A percentile compares a stretch with the other conserved stretches of the same genome.
phyloP scores from a whole-genome alignment of 768 basidiomycete species.

The Lactarius pseudohatsudake region DNA sequence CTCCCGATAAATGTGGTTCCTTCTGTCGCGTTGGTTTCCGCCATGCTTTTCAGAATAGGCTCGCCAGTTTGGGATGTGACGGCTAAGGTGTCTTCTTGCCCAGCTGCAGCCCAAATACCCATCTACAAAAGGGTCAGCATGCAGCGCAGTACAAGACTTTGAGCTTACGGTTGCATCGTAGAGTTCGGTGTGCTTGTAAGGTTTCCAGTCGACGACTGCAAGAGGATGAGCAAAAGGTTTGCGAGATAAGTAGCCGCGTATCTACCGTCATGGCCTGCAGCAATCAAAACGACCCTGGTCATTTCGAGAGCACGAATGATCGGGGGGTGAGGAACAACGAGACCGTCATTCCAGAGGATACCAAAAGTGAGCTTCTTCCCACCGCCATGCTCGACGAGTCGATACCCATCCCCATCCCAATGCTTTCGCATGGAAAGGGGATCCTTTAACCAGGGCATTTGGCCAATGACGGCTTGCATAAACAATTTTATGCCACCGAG shows the following conservation, averaged over 20 bases:
- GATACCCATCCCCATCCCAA: conserved; percentile 63
- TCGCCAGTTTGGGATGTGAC: conserved; percentile 26
- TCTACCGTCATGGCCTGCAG: conserved; percentile 51
- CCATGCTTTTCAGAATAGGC: conserved; percentile 27
- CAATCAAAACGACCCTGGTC: conserved; percentile 45
- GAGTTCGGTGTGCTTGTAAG: conserved; percentile 34
- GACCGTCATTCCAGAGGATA: conserved; percentile 45
- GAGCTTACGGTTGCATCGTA: conserved; percentile 32
- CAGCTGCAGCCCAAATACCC: conserved; percentile 28
- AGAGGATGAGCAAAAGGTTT: not conserved
- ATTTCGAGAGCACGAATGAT: conserved; percentile 51
- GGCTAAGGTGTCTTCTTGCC: conserved; percentile 7
- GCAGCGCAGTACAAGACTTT: not conserved
- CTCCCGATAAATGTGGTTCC: conserved; percentile 13
- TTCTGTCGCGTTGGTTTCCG: not conserved
- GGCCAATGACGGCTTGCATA: conserved; percentile 58
- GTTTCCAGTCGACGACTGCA: conserved; percentile 42
- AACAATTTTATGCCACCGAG: conserved; percentile 65
- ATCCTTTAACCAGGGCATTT: conserved; percentile 66
- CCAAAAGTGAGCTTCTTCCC: conserved; percentile 42
- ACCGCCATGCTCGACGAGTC: conserved; percentile 55
- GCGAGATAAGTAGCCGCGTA: not conserved
- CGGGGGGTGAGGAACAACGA: conserved; percentile 53
- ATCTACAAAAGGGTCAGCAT: conserved; percentile 5
- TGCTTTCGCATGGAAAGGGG: conserved; percentile 55